phyloP scores from a whole-genome alignment of 2,329 filamentous ascomycete genomes.

The Alternaria rosae region DNA sequence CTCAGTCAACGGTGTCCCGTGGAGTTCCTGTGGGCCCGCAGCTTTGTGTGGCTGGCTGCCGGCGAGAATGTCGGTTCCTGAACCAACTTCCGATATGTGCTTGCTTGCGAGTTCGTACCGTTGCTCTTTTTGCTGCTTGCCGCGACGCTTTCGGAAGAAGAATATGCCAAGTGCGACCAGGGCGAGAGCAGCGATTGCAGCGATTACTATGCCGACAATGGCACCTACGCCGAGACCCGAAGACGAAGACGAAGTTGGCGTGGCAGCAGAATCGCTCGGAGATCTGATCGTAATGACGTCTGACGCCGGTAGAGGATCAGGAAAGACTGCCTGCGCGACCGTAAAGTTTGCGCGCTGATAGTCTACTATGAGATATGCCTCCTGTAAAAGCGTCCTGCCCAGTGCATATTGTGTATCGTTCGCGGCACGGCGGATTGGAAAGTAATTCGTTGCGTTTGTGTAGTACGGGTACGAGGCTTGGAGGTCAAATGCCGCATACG shows the following conservation, averaged over 20 bases:
- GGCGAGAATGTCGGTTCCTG: slow-evolving; percentile 6
- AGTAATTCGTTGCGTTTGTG: slow-evolving; percentile 70
- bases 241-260: slow-evolving; percentile 5
- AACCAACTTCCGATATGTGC: slow-evolving; percentile 28
- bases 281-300: slow-evolving; percentile 39
- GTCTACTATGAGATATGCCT: slow-evolving; percentile 62
- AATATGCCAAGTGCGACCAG: slow-evolving; percentile 29
- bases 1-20: slow-evolving; percentile 35
- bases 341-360: slow-evolving; percentile 57
- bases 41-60: slow-evolving; percentile 21
- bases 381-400: slow-evolving; percentile 72
- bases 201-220: slow-evolving; percentile 45
- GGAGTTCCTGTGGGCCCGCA: slow-evolving; percentile 30
- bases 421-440: slow-evolving; percentile 67
- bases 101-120: slow-evolving; percentile 32
- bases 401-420: slow-evolving; percentile 66
- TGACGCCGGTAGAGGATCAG: slow-evolving; percentile 39
- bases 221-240: slow-evolving; percentile 34
- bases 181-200: slow-evolving; percentile 24
- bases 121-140: slow-evolving; percentile 13
- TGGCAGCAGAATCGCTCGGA: neutral
- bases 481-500: slow-evolving; percentile 59
- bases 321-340: slow-evolving; percentile 50
- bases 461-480: slow-evolving; percentile 61
- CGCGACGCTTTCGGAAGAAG: slow-evolving; percentile 31